These are phyloP conservation scores for Paecilomyces fulvus DNA, from an alignment of 2,329 filamentous ascomycete genomes.

Conservation along the genomic window DNA sequence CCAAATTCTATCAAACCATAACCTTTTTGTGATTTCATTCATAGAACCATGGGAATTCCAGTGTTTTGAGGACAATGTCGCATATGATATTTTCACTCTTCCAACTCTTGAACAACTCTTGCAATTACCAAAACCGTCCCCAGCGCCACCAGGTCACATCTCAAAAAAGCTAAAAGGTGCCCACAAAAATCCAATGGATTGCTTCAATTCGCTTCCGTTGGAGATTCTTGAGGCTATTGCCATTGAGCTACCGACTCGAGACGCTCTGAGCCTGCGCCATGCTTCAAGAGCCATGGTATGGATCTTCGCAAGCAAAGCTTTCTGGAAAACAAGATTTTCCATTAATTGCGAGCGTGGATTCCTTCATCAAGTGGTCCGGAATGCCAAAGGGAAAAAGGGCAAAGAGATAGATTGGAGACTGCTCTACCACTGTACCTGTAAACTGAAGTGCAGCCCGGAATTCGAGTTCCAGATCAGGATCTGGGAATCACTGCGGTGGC, in stretches of 20 bases:
- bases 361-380: neutral
- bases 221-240: constrained; percentile 5
- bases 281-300: constrained; percentile 4
- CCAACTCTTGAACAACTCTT: neutral
- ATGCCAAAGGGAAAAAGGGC: neutral
- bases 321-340: constrained; percentile 8
- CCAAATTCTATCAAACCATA: no score
- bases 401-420: neutral
- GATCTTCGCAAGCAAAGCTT: constrained; percentile 3
- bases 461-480: neutral
- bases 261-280: constrained; percentile 3
- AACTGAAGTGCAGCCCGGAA: neutral
- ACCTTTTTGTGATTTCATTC: no score
- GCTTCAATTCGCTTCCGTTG: constrained; percentile 2
- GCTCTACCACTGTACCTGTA: neutral
- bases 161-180: neutral
- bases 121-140: neutral
- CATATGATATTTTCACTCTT: neutral
- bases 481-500: neutral
- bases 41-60: neutral
- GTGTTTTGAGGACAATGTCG: neutral
- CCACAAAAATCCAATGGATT: neutral
- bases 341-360: constrained; percentile 3
- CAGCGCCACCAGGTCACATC: neutral
- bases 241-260: constrained; percentile 1